A percentile compares a stretch with the other conserved stretches of the same genome.
These are phyloP conservation scores for Eucalyptus regnans DNA, from an alignment of 345 rosid genomes.

Conservation along the genomic window DNA sequence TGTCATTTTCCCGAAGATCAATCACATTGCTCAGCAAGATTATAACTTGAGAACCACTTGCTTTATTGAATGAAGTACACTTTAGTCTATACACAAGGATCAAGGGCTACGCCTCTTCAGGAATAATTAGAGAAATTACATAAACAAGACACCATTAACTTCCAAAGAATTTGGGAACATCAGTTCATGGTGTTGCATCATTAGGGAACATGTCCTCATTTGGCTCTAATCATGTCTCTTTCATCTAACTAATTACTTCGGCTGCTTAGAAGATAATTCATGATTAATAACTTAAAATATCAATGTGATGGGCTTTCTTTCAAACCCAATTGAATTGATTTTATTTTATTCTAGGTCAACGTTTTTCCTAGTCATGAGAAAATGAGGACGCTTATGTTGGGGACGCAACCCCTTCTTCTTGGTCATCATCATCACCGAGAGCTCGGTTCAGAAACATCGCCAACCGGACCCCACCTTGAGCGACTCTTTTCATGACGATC, in stretches of 20 bases:
- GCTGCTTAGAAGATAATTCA: not conserved
- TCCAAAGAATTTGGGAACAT: not conserved
- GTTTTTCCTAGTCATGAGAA: not conserved
- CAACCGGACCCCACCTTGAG: conserved; percentile 85
- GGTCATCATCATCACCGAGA: conserved; percentile 20
- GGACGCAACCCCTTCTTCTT: conserved; percentile 19
- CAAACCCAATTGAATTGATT: not conserved
- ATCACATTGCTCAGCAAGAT: not conserved
- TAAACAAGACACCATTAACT: not conserved
- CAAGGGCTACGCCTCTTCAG: not conserved
- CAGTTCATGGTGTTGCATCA: not conserved
- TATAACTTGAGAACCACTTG: not conserved
- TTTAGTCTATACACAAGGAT: not conserved
- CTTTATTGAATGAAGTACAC: not conserved
- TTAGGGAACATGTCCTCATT: not conserved
- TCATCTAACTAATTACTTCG: not conserved
- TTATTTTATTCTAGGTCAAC: not conserved
- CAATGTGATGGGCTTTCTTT: not conserved
- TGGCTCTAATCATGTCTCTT: not conserved
- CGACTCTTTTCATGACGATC: conserved; percentile 80
- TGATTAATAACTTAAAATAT: not conserved
- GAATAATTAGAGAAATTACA: not conserved
- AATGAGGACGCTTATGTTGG: conserved; percentile 11
- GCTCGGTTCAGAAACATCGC: conserved; percentile 73
- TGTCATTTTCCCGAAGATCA: not conserved